Evolutionary conservation across 805 yeast genomes (phyloP), one percentile per base, ranked within the genome.

Genomic region (Suhomyces xylopsoci): DNA sequence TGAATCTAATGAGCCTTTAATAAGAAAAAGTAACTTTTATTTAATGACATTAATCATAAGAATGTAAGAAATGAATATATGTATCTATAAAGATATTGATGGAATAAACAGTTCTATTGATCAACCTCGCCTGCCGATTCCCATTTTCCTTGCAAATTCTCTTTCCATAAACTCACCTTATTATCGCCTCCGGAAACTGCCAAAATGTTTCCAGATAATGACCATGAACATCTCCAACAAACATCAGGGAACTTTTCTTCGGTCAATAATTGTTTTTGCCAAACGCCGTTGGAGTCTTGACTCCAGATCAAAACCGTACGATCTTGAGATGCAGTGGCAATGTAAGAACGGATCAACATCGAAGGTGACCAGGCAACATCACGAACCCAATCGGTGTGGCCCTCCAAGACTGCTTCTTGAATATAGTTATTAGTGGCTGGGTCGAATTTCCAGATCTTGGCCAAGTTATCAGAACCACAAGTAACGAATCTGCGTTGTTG

Each of bases 351-450:
- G 46, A 90, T 81, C 56, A 94, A 80, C 47, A 90, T 84, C 1
- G 96, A 85, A 47, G 98, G 97, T 19, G 97, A 90, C 99, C 99
- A 94, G 3, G 96, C 90, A 55, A 93, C 97, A 68, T 94, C 99
- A 71, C 99, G 85, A 32, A 94, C 97, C 99, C 99, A 94, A 70
- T 94, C 99, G 15, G 89, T 79, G 70, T 94, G 99, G 41, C 97
- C 99, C 57, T 84, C 85, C 51, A 94, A 80, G 25, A 83, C 81
- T 43, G 85, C 85, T 69, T 93, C 97, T 62, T 85, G 80, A 24
- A 79, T 79, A 67, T 88, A 90, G 25, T 80, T 80, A 59, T 79
- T 81, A 46, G 63, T 61, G 6, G 79, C 70, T 9, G 81, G 71
- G 56, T 86, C 87, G 61, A 73, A 84, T 62, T 78, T 81, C 99